phyloP scores from a whole-genome alignment of 495 filamentous ascomycete genomes.

The Penicillium nucicola region DNA sequence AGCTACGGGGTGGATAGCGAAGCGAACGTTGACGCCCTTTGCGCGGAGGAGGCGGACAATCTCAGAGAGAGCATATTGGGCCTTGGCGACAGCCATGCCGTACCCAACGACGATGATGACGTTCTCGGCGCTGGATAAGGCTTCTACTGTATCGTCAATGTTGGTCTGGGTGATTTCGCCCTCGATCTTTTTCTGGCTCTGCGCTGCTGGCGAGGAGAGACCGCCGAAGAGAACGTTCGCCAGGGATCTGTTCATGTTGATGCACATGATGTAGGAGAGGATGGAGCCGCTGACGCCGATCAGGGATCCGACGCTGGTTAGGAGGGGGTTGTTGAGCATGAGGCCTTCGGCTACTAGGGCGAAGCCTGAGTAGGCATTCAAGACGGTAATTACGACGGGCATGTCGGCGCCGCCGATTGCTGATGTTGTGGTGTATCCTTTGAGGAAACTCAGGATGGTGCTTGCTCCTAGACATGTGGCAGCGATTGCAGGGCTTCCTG shows the following conservation, averaged over 20 bases:
- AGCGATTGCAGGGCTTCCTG: constrained; percentile 68
- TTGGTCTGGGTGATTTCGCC: constrained; percentile 68
- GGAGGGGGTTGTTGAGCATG: constrained; percentile 79
- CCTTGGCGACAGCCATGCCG: constrained; percentile 85
- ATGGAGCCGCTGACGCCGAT: constrained; percentile 82
- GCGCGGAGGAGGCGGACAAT: constrained; percentile 67
- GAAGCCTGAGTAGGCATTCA: constrained; percentile 84
- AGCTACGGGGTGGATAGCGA: constrained; percentile 80
- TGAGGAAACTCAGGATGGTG: constrained; percentile 70
- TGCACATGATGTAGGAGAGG: constrained; percentile 77
- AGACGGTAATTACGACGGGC: constrained; percentile 81
- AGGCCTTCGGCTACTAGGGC: constrained; percentile 79
- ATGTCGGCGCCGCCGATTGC: constrained; percentile 85
- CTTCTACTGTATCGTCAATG: constrained; percentile 71
- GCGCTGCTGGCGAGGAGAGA: constrained; percentile 53
- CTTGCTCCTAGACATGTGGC: constrained; percentile 70
- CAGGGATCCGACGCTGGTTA: constrained; percentile 74
- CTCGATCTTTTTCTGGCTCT: constrained; percentile 67
- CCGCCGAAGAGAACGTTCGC: constrained; percentile 81
- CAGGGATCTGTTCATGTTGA: constrained; percentile 79
- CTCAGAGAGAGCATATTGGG: constrained; percentile 79
- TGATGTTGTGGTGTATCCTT: constrained; percentile 77
- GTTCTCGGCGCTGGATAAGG: constrained; percentile 64
- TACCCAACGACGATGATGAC: constrained; percentile 85
- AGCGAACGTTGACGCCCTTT: constrained; percentile 73